Evolutionary conservation across 1,284 basidiomycete genomes (phyloP), one percentile per base, ranked within the genome.

Genomic region (Coniophora puteana): DNA sequence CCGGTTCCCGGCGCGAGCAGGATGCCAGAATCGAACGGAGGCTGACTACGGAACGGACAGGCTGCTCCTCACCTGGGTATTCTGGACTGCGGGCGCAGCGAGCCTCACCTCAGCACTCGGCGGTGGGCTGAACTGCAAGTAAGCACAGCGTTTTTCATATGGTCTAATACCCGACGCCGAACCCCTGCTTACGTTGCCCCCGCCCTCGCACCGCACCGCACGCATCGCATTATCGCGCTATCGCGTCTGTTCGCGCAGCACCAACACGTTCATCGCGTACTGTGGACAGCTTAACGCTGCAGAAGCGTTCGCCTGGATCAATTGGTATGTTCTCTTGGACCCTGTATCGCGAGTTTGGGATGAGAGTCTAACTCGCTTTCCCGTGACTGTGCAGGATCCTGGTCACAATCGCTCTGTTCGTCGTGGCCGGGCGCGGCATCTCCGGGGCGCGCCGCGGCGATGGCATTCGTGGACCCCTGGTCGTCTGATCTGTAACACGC

Each of bases 111-210:
- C 73, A 17, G 65, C 72, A 26, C 66, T 86, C 20, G 78, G 79
- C 12, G 85, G 85, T 17, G 76, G 83, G 10, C 55, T 83, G 37
- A 78, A 83, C 52, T 89, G 85, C 74, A 56, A 52, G 80, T 79
- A 57, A 38, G 71, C 70, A 8, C 3, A 10, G 33, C 14, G n/a
- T n/a, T n/a, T n/a, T n/a, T n/a, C n/a, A n/a, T n/a, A n/a, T n/a
- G 26, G 10, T 27, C 38, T 32, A 34, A 38, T 22, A 28, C 17
- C 20, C 24, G 38, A 32, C 28, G 11, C 33, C 12, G 16, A 10
- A 31, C 36, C 25, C 23, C 3, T 22, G 26, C 13, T 23, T 31
- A 14, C 12, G 7, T 43, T 37, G 26, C 16, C 17, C 38, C 38
- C n/a, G n/a, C n/a, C n/a, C n/a, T n/a, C n/a, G n/a, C n/a, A n/a